Percentiles rank a stretch among this genome's conserved stretches.
Evolutionary conservation across 805 yeast genomes (phyloP).

Genomic region (Danielia oregonensis): DNA sequence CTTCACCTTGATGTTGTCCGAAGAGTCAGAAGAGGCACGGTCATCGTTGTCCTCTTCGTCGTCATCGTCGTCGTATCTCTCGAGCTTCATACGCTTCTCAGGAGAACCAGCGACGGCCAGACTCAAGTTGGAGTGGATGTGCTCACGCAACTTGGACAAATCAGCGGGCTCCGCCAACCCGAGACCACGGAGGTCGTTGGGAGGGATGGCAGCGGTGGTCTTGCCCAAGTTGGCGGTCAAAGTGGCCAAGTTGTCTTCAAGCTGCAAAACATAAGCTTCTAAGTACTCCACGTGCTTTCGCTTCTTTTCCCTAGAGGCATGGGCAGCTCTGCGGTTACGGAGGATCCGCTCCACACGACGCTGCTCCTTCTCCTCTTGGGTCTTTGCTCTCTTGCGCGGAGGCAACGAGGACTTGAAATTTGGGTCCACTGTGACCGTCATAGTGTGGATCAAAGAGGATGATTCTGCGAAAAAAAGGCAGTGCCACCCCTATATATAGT

Average conservation of each 20-base stretch:
- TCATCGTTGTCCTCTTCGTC: conserved; percentile 2
- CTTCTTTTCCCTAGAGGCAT: conserved; percentile 95
- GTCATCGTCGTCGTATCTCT: background rate
- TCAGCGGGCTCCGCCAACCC: conserved; percentile 11
- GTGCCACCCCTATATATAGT: too few species aligned
- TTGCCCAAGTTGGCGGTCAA: conserved; percentile 24
- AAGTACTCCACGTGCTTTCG: conserved; percentile 84
- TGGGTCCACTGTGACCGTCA: conserved; percentile 13
- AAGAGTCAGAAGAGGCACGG: conserved; percentile 1
- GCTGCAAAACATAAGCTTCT: conserved; percentile 53
- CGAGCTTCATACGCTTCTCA: background rate
- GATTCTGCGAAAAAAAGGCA: too few species aligned
- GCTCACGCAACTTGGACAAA: conserved; percentile 11
- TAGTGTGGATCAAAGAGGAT: too few species aligned
- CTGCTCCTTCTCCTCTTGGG: conserved; percentile 95
- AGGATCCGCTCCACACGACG: conserved; percentile 89
- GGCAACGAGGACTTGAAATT: conserved; percentile 56
- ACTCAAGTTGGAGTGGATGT: conserved; percentile 10
- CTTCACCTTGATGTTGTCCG: conserved; percentile 7
- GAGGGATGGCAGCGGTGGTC: conserved; percentile 9
- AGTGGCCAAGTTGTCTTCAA: conserved; percentile 34
- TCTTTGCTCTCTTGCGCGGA: conserved; percentile 94
- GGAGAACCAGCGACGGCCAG: background rate
- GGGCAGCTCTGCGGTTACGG: conserved; percentile 95
- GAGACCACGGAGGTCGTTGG: conserved; percentile 6